These are phyloP conservation scores for Fusarium sp. DNA, from an alignment of 2,329 filamentous ascomycete genomes.

Conservation along the genomic window DNA sequence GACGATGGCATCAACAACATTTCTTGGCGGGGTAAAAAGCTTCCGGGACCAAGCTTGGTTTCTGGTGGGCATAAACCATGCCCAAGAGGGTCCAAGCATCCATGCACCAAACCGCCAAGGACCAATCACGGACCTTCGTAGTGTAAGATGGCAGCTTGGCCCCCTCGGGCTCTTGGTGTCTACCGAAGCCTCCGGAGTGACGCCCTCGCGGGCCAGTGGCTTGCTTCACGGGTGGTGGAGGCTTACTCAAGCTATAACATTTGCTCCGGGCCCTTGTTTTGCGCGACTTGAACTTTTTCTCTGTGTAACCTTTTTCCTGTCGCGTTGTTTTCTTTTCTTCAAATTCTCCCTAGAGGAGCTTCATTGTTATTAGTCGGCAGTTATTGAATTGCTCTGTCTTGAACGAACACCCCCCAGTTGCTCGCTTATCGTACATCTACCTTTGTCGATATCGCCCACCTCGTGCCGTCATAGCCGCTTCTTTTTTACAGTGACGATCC, in stretches of 20 bases:
- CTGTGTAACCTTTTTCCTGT: constrained; percentile 11
- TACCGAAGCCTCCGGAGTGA: constrained; percentile 38
- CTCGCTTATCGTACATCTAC: constrained; percentile 34
- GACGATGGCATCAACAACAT: not conserved
- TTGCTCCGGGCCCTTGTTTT: not conserved
- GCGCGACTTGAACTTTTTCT: not conserved
- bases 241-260: constrained; percentile 3
- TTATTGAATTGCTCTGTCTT: constrained; percentile 38
- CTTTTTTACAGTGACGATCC: constrained; percentile 32
- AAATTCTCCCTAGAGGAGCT: constrained; percentile 20
- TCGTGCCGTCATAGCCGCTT: constrained; percentile 19
- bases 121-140: constrained; percentile 15
- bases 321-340: not conserved
- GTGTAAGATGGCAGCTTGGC: constrained; percentile 23
- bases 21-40: constrained; percentile 33
- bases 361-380: constrained; percentile 4
- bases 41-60: constrained; percentile 16
- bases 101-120: not conserved
- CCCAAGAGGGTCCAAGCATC: not conserved
- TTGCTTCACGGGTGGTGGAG: constrained; percentile 8
- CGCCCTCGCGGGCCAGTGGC: constrained; percentile 21
- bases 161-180: not conserved
- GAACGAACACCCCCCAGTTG: not conserved
- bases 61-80: constrained; percentile 6
- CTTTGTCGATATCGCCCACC: not conserved